Base-by-base conservation (phyloP, 1,139 yeast species). In the Candida gigantensis region DNA sequence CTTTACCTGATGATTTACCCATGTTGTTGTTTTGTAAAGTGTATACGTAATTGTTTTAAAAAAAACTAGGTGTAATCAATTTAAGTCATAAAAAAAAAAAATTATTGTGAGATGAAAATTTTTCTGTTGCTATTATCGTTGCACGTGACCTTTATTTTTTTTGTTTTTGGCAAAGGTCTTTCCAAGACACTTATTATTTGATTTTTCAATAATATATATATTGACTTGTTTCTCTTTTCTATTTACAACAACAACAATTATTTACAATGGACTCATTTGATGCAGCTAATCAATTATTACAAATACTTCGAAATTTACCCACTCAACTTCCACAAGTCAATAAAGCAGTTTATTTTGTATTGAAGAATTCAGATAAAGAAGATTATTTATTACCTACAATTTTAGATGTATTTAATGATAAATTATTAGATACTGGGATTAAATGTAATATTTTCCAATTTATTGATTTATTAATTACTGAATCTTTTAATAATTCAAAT, bases 381-480 rank as follows among this genome's bases (percentile, higher is more conserved):
- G 95, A 85, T 50, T 89, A 84, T 53, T 64, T 88, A 42, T 81
- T 81, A 52, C 81, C 86, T 2, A 77, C 85, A 38, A 74, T 87
- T 11, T 53, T 84, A 18, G 90, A 83, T 41, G 78, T 80, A n/a
- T 58, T 87, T n/a, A 70, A 72, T 29, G 77, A 69, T 40, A 50
- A 54, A 5, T 47, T 49, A 14, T 55, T 66, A 5, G 83, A 81
- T 45, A 53, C 85, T 29, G 84, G 84, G 51, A 64, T 74, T 25
- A 71, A 86, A 41, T 66, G 86, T 27, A 84, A 84, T 45, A 71
- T 84, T 9, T 71, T 87, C 41, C 86, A 79, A 52, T 80, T 85
- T 49, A 57, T 87, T 2, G 92, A 84, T 43, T 74, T 80, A 6
- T 58, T 86, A 26, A 58, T 76, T 6, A 53, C 57, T 28, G 70